Evolutionary conservation across 805 yeast species (phyloP).

Genomic region (Candida quercuum): DNA sequence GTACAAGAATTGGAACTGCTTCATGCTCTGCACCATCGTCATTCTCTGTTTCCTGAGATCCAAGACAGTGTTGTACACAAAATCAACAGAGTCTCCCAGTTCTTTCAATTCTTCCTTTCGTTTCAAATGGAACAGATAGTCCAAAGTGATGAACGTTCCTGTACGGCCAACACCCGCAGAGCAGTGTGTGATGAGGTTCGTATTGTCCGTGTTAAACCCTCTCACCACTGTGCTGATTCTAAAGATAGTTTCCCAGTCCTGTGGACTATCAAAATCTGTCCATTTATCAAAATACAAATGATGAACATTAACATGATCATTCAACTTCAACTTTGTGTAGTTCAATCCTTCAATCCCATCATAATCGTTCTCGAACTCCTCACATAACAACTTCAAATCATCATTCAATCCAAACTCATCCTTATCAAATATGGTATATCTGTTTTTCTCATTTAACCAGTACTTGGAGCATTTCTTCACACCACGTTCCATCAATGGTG

Average conservation of each 20-base stretch:
- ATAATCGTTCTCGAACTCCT: slow-evolving; percentile 14
- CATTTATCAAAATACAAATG: slow-evolving; percentile 77
- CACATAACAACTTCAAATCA: slow-evolving; percentile 19
- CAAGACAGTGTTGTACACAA: slow-evolving; percentile 34
- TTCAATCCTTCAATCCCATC: slow-evolving; percentile 18
- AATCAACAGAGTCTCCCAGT: slow-evolving; percentile 22
- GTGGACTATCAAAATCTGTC: slow-evolving; percentile 76
- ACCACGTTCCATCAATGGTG: slow-evolving; percentile 66
- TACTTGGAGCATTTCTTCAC: slow-evolving; percentile 75
- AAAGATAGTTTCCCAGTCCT: slow-evolving; percentile 29
- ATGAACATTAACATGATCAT: slow-evolving; percentile 27
- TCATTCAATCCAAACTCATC: slow-evolving; percentile 8
- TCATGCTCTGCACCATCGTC: slow-evolving; percentile 44
- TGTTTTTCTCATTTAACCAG: slow-evolving; percentile 54
- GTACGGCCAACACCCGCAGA: slow-evolving; percentile 98
- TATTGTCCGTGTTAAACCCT: slow-evolving; percentile 15
- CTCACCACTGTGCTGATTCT: slow-evolving; percentile 26
- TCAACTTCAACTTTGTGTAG: slow-evolving; percentile 17
- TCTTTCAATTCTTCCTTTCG: neutral
- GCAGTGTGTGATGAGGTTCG: slow-evolving; percentile 74
- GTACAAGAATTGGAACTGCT: slow-evolving; percentile 41
- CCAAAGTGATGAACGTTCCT: slow-evolving; percentile 77
- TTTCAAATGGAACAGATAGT: slow-evolving; percentile 34
- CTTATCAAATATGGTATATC: slow-evolving; percentile 14
- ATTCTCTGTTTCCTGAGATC: slow-evolving; percentile 40